Base-by-base conservation (phyloP, 2,329 filamentous ascomycete genomes). In the Colletotrichum camelliae region DNA sequence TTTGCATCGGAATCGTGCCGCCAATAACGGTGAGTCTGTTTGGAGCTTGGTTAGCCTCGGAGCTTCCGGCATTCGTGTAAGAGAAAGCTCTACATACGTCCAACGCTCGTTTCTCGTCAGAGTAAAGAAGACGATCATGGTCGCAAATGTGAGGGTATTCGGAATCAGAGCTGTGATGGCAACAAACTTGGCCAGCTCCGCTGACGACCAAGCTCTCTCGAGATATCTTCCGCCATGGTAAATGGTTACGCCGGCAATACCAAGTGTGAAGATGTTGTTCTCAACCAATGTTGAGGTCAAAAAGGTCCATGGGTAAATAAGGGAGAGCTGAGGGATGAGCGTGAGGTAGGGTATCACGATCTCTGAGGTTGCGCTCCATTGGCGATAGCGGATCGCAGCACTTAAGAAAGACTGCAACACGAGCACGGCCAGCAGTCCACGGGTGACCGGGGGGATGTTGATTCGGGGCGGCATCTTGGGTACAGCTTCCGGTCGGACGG, bases 171-270 rank as follows among this genome's bases (percentile, higher is more conserved):
- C 89, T 65, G 94, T 91, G 78, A 98, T 89, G 18, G 94, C 87
- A 64, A 98, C 88, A 84, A 98, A 98, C 85, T 98, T 98, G 81
- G 93, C 95, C 83, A 98, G 95, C 84, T 98, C 96, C 73, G 91
- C 91, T 31, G 95, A 96, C 37, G 96, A 96, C 97, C 96, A 99
- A 39, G 97, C 96, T 81, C 97, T 91, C 89, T 99, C 97, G 27
- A 99, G 91, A 84, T 99, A 99, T 80, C 96, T 93, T 12, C 97
- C 97, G 71, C 96, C 96, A 87, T 98, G 95, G 85, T 96, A 98
- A 70, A 98, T 86, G 1, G 96, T 96, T 58, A 93, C 87, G 33
- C 90, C 93, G 64, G 95, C 95, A 73, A 98, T 92, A 31, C 91
- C 86, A 58, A 98, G 89, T 13, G 95, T 98, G 81, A 98, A 94